These are phyloP conservation scores for Quillaja saponaria DNA, from an alignment of 306 rosid genomes.

Conservation along the genomic window DNA sequence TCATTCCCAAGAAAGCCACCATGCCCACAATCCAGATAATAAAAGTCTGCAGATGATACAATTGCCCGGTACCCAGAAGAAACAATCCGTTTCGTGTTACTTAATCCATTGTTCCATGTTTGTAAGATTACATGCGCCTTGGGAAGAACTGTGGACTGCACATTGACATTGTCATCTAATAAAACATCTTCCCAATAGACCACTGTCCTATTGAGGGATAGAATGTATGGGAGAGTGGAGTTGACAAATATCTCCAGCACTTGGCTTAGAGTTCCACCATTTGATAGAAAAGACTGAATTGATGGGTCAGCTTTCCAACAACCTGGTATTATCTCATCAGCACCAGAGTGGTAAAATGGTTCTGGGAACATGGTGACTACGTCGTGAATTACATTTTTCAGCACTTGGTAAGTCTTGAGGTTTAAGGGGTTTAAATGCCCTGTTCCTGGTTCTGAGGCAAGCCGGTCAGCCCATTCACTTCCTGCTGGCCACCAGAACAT, in stretches of 20 bases:
- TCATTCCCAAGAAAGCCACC: constrained; percentile 75
- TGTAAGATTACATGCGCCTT: constrained; percentile 68
- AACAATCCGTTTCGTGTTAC: constrained; percentile 67
- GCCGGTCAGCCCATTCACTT: constrained; percentile 42
- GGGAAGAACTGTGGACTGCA: constrained; percentile 52
- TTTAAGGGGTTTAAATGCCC: constrained; percentile 89
- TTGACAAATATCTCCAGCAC: constrained; percentile 72
- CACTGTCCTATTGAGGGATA: constrained; percentile 73
- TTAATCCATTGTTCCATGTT: constrained; percentile 83
- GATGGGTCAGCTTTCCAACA: constrained; percentile 82
- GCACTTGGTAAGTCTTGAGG: constrained; percentile 74
- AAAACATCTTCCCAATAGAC: constrained; percentile 85
- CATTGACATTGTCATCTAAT: constrained; percentile 44
- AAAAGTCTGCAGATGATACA: constrained; percentile 72
- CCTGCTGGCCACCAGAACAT: constrained; percentile 84
- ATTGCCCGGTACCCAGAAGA: constrained; percentile 69
- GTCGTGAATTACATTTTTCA: constrained; percentile 63
- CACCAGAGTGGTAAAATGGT: constrained; percentile 68
- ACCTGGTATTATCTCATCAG: constrained; percentile 73
- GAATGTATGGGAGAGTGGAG: constrained; percentile 62
- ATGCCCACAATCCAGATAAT: constrained; percentile 87
- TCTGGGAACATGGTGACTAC: constrained; percentile 65
- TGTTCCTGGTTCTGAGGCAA: constrained; percentile 83
- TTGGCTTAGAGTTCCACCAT: constrained; percentile 68
- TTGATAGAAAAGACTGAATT: constrained; percentile 50